These are phyloP conservation scores for Pleurotus djamor DNA, from an alignment of 768 basidiomycete genomes.

Conservation along the genomic window DNA sequence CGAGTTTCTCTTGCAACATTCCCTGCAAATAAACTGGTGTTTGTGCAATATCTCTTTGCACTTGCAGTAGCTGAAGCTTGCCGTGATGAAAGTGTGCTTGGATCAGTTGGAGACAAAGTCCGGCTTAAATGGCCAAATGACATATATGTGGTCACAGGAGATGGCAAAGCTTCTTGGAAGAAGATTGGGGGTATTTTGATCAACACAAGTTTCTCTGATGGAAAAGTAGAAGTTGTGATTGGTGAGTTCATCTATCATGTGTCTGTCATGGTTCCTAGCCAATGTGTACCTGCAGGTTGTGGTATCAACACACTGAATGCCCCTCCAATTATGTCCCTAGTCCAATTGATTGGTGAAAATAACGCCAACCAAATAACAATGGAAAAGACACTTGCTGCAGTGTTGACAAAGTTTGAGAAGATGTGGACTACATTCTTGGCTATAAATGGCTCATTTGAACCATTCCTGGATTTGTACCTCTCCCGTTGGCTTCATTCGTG, in stretches of 20 bases:
- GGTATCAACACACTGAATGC: conserved; percentile 86
- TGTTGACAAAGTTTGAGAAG: conserved; percentile 73
- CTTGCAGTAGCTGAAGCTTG: conserved; percentile 90
- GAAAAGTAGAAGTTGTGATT: conserved; percentile 73
- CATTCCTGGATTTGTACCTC: conserved; percentile 80
- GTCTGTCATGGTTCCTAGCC: neutral
- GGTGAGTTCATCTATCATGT: conserved; percentile 47
- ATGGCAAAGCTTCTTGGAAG: conserved; percentile 45
- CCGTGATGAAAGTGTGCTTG: conserved; percentile 54
- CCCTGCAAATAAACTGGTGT: conserved; percentile 73
- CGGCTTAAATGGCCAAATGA: conserved; percentile 98
- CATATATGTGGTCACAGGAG: conserved; percentile 69
- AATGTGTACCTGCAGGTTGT: conserved; percentile 55
- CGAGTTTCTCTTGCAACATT: conserved; percentile 51
- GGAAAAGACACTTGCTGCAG: conserved; percentile 72
- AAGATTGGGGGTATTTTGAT: conserved; percentile 95
- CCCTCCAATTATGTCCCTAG: conserved; percentile 79
- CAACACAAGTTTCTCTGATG: conserved; percentile 78
- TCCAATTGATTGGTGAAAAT: conserved; percentile 53
- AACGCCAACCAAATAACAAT: conserved; percentile 43
- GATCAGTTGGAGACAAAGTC: conserved; percentile 50
- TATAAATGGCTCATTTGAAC: conserved; percentile 67
- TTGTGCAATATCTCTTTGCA: conserved; percentile 90
- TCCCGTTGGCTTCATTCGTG: conserved; percentile 90
- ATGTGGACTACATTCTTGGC: conserved; percentile 77